These are phyloP conservation scores for Theileria equi DNA, from an alignment of 169 alveolate genomes.

Conservation along the genomic window DNA sequence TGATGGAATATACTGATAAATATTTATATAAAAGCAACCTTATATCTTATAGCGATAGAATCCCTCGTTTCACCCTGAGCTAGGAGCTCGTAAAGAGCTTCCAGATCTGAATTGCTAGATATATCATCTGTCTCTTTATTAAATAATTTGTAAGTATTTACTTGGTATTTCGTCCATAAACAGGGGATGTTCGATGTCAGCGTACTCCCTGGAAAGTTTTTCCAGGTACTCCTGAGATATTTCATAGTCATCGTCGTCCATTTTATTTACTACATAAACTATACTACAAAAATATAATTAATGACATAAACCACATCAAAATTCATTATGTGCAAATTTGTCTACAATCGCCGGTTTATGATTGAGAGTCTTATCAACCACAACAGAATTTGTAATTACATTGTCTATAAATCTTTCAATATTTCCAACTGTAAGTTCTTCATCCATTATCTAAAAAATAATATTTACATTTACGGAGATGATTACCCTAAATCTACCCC, in stretches of 20 bases:
- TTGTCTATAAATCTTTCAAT: conserved; percentile 53
- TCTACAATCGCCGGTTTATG: conserved; percentile 34
- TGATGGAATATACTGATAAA: background rate
- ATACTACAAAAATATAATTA: background rate
- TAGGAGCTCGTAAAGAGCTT: conserved; percentile 54
- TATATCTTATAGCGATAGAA: conserved; percentile 61
- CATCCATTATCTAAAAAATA: conserved; percentile 33
- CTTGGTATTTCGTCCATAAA: conserved; percentile 66
- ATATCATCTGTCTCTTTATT: conserved; percentile 18
- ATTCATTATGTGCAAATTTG: conserved; percentile 15
- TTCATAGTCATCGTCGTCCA: conserved; percentile 57
- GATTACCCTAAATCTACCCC: conserved; percentile 50
- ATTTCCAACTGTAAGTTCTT: conserved; percentile 16
- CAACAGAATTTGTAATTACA: conserved; percentile 52
- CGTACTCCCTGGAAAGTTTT: conserved; percentile 52
- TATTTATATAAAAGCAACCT: conserved; percentile 5
- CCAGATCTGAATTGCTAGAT: conserved; percentile 42
- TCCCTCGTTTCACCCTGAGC: conserved; percentile 65
- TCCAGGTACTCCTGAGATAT: conserved; percentile 56
- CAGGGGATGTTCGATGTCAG: conserved; percentile 62
- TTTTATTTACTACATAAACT: background rate
- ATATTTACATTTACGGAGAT: background rate
- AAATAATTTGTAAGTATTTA: background rate
- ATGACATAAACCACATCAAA: conserved; percentile 5
- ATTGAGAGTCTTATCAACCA: conserved; percentile 20